These are phyloP conservation scores for Penicillium sp. DNA, from an alignment of 2,329 filamentous ascomycete genomes.

Conservation along the genomic window DNA sequence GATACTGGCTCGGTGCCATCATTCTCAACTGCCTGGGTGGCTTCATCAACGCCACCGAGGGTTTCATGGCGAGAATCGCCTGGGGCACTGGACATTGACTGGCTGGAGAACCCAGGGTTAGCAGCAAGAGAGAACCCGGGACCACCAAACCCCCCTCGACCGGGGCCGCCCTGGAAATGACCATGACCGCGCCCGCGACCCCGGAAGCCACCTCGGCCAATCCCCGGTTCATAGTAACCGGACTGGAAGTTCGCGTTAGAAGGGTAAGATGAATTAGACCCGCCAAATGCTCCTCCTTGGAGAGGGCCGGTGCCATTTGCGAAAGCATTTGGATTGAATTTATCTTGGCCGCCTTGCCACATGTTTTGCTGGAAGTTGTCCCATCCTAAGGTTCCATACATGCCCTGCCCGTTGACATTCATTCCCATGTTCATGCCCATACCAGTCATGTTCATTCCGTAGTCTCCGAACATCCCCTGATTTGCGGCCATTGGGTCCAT, in stretches of 20 bases:
- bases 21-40: neutral
- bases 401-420: slow-evolving; percentile 55
- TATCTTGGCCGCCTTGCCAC: slow-evolving; percentile 84
- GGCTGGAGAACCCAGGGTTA: neutral
- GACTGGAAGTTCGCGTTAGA: slow-evolving; percentile 65
- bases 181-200: slow-evolving; percentile 62
- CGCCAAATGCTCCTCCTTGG: slow-evolving; percentile 70
- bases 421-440: slow-evolving; percentile 79
- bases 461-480: slow-evolving; percentile 51
- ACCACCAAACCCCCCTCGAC: slow-evolving; percentile 35
- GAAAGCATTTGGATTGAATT: slow-evolving; percentile 80
- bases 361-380: slow-evolving; percentile 68
- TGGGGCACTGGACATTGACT: neutral
- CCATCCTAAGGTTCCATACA: slow-evolving; percentile 68
- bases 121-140: neutral
- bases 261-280: slow-evolving; percentile 69
- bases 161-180: slow-evolving; percentile 41
- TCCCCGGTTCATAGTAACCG: slow-evolving; percentile 74
- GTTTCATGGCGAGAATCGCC: too few relatives aligned
- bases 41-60: too few relatives aligned
- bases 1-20: slow-evolving; percentile 5
- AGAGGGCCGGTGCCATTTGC: slow-evolving; percentile 74
- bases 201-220: slow-evolving; percentile 58
- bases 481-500: slow-evolving; percentile 64
- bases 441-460: slow-evolving; percentile 78